A percentile compares a stretch with the other conserved stretches of the same genome.
phyloP scores from a whole-genome alignment of 2,329 filamentous ascomycete genomes.

The Diaporthe citriasiana region DNA sequence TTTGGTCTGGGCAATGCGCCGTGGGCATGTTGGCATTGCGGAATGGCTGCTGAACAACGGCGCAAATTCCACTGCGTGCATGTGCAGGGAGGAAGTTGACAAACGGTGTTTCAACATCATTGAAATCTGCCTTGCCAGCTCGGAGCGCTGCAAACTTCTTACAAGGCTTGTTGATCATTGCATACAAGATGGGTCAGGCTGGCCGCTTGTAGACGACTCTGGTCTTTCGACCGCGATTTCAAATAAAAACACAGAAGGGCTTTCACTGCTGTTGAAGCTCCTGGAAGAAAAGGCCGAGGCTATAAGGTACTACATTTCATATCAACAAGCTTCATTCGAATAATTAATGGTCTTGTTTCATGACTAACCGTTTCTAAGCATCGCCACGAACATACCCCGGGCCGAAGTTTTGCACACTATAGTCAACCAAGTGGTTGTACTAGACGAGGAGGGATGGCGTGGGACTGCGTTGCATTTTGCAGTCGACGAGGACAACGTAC shows the following conservation, averaged over 20 bases:
- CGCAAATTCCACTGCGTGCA: too few species aligned
- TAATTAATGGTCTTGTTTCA: fast-evolving
- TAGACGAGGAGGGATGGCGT: neutral
- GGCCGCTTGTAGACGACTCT: neutral
- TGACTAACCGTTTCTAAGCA: neutral
- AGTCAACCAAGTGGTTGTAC: neutral
- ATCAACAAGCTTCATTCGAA: fast-evolving
- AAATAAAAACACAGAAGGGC: fast-evolving
- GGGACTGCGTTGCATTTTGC: neutral
- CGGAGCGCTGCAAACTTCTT: neutral
- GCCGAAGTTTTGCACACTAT: neutral
- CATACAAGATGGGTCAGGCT: neutral
- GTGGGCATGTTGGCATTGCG: neutral
- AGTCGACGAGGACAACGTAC: fast-evolving
- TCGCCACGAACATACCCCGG: neutral
- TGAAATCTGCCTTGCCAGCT: neutral
- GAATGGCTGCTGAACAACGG: neutral
- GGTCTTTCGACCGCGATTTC: neutral
- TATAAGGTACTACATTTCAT: neutral
- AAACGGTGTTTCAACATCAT: fast-evolving
- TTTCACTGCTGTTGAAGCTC: neutral
- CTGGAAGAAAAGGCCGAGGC: neutral
- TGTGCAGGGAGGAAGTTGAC: too few species aligned
- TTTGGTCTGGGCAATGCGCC: neutral
- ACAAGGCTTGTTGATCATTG: neutral